Evolutionary conservation across 345 rosid genomes (phyloP).

Genomic region (Punica granatum): DNA sequence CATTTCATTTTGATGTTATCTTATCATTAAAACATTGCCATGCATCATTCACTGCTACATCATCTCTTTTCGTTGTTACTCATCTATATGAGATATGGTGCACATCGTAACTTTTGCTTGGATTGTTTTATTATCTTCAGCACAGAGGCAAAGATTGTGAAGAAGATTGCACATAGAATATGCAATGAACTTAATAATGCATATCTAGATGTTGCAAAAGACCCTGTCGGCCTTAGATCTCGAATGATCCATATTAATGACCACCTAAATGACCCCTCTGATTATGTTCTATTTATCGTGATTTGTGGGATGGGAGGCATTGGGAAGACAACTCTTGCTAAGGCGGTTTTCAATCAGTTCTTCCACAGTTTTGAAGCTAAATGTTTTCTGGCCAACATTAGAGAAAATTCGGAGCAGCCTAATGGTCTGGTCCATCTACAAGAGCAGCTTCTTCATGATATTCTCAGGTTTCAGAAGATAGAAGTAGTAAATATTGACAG

Average conservation of each 20-base stretch:
- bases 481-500: not conserved
- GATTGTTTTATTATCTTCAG: not conserved
- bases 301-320: not conserved
- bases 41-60: no score
- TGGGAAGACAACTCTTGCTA: constrained; percentile 21
- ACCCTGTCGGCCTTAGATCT: not conserved
- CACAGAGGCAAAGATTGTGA: not conserved
- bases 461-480: not conserved
- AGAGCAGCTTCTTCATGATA: constrained; percentile 5
- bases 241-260: not conserved
- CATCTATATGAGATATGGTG: no score
- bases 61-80: no score
- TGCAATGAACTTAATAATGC: not conserved
- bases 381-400: constrained; percentile 24
- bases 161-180: not conserved
- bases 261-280: not conserved
- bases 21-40: no score
- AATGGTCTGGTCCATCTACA: constrained; percentile 6
- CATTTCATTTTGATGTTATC: no score
- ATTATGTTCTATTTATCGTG: not conserved
- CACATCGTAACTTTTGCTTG: not conserved
- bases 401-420: constrained; percentile 8
- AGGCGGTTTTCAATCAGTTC: constrained; percentile 13
- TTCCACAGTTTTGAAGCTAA: constrained; percentile 21
- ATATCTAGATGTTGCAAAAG: not conserved